Percentiles rank a stretch among this genome's conserved stretches.
phyloP scores from a whole-genome alignment of 257 asterid species.

The Perilla frutescens region DNA sequence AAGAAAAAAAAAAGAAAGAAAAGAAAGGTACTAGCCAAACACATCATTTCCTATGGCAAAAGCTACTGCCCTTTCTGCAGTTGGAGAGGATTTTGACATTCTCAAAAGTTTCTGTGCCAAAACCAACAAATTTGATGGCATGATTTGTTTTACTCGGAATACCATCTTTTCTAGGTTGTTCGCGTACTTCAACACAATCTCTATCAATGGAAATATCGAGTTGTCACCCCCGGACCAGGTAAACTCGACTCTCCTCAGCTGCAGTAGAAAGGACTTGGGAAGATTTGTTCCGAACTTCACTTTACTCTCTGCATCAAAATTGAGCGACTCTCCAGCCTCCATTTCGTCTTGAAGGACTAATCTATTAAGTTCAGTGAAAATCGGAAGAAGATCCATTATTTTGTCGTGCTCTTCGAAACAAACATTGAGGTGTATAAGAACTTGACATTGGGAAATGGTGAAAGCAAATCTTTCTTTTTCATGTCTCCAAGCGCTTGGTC shows the following conservation, averaged over 20 bases:
- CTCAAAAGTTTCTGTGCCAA: neutral
- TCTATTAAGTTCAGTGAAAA: neutral
- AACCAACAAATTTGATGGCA: too few species aligned
- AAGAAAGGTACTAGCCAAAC: too few species aligned
- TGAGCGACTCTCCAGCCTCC: too few species aligned
- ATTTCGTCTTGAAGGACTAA: neutral
- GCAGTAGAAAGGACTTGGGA: neutral
- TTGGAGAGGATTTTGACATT: neutral
- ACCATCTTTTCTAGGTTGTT: neutral
- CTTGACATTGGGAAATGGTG: neutral
- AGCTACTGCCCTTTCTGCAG: too few species aligned
- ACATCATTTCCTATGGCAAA: too few species aligned
- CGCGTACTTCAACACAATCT: neutral
- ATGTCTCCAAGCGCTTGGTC: neutral
- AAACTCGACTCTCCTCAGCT: neutral
- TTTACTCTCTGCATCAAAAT: too few species aligned
- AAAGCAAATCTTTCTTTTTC: neutral
- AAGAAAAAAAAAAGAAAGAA: too few species aligned
- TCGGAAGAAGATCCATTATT: neutral
- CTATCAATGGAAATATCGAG: neutral
- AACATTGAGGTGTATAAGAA: neutral
- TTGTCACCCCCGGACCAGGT: neutral
- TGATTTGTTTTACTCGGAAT: neutral
- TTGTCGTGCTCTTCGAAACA: neutral
- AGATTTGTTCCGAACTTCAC: too few species aligned